Evolutionary conservation across 1,284 basidiomycete genomes (phyloP), one percentile per base, ranked within the genome.

Genomic region (Apiotrichum akiyoshidainum): DNA sequence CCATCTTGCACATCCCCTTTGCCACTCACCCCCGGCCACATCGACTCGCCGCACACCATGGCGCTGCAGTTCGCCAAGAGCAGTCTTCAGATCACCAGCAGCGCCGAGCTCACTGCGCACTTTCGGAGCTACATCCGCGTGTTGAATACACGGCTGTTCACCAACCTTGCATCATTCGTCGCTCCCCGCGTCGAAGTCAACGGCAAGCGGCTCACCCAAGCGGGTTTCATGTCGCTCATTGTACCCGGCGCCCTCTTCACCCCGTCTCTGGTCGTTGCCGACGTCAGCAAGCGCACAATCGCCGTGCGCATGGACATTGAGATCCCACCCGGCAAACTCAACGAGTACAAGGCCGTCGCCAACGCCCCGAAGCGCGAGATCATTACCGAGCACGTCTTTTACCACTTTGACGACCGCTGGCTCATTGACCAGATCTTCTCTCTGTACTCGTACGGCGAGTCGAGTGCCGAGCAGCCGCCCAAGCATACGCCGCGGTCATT

Each of bases 331-430:
- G 31, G 12, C 40, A 12, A n/a, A 14, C 7, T 42, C 31, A 11
- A 8, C 41, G 31, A 6, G 35, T 11, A 9, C 34, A 34, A 10
- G 26, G 10, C 42, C 21, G 16, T 9, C 34, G 4, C 17, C 19
- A 21, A 19, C 11, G 12, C 42, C 14, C 21, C 17, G 13, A 31
- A 39, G 21, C 19, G 54, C 19, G 40, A 33, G 48, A 16, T 40
- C 19, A 26, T 53, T 42, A 17, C 33, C 40, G 56, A 58, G 33
- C 60, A 61, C 26, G 53, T 58, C 11, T 61, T 61, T 35, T 61
- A 61, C 46, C 60, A 58, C 53, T 61, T 61, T 22, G 46, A 58
- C 53, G 53, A 58, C 2, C 2, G 26, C 31, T 61, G 60, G 60
- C 48, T 45, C 39, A 58, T 61, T 26, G 56, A 61, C 60, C 45